A percentile compares a stretch with the other conserved stretches of the same genome.
Evolutionary conservation across 1,284 basidiomycete genomes (phyloP).

Genomic region (Coniferiporia weirii): DNA sequence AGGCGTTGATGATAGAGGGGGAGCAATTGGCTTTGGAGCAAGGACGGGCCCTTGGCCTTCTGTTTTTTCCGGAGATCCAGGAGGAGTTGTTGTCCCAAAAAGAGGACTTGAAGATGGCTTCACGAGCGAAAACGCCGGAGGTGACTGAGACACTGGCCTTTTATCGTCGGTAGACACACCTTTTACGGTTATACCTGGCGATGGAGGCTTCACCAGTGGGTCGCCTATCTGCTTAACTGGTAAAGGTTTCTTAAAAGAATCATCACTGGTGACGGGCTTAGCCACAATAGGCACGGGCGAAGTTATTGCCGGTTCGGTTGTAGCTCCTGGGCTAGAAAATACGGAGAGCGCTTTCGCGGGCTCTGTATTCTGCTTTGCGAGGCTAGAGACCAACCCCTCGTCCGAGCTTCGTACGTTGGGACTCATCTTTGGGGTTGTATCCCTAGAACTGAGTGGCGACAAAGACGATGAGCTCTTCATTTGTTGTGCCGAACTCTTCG

Average conservation of each 20-base stretch:
- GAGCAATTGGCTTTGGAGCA: conserved; percentile 28
- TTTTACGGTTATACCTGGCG: not conserved
- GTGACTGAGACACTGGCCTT: conserved; percentile 2
- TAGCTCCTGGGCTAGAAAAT: conserved; percentile 17
- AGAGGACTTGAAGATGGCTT: conserved; percentile 20
- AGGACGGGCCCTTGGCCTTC: conserved; percentile 25
- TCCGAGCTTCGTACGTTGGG: not conserved
- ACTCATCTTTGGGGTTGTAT: not conserved
- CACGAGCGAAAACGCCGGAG: conserved; percentile 9
- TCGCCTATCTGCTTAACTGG: not conserved
- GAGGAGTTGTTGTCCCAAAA: conserved; percentile 45
- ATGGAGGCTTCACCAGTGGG: not conserved
- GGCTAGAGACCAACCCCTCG: not conserved
- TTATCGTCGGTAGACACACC: not conserved
- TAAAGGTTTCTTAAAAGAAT: not conserved
- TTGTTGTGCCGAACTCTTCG: not conserved
- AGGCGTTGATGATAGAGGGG: conserved; percentile 26
- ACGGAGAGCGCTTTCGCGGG: not conserved
- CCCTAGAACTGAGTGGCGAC: not conserved
- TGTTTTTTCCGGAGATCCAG: conserved; percentile 47
- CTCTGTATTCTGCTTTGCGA: not conserved
- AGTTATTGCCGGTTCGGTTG: not conserved
- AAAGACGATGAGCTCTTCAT: not conserved
- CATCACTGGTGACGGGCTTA: no score
- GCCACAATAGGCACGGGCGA: not conserved